Percentiles rank a stretch among this genome's conserved stretches.
These are phyloP conservation scores for Chaetomium fimeti DNA, from an alignment of 495 filamentous ascomycete species.

Conservation along the genomic window DNA sequence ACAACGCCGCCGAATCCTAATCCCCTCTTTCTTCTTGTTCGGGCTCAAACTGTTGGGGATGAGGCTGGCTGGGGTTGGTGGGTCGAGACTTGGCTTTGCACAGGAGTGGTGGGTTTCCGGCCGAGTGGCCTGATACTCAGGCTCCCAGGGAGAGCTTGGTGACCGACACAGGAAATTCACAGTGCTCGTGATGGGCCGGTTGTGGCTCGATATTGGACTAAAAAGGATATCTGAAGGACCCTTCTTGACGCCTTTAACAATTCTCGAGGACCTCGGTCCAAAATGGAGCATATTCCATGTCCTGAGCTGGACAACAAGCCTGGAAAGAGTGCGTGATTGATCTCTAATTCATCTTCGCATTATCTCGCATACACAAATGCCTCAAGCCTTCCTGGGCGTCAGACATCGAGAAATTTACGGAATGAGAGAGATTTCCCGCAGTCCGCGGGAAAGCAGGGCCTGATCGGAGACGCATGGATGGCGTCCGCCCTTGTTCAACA, in stretches of 20 bases:
- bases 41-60: background rate
- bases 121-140: constrained; percentile 11
- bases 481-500: background rate
- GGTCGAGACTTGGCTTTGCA: constrained; percentile 15
- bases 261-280: background rate
- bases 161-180: background rate
- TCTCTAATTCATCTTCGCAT: background rate
- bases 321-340: background rate
- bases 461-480: constrained; percentile 5
- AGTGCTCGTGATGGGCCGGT: background rate
- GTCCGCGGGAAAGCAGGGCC: constrained; percentile 14
- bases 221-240: background rate
- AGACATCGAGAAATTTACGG: background rate
- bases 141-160: background rate
- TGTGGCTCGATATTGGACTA: background rate
- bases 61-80: background rate
- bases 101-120: constrained; percentile 13
- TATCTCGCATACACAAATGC: background rate
- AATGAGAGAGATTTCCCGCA: background rate
- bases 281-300: background rate
- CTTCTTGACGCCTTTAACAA: background rate
- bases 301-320: background rate
- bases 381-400: background rate
- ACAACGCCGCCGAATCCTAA: constrained; percentile 10
- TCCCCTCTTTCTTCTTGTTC: background rate